phyloP scores from a whole-genome alignment of 345 rosid species.

The Arabidopsis suecica region DNA sequence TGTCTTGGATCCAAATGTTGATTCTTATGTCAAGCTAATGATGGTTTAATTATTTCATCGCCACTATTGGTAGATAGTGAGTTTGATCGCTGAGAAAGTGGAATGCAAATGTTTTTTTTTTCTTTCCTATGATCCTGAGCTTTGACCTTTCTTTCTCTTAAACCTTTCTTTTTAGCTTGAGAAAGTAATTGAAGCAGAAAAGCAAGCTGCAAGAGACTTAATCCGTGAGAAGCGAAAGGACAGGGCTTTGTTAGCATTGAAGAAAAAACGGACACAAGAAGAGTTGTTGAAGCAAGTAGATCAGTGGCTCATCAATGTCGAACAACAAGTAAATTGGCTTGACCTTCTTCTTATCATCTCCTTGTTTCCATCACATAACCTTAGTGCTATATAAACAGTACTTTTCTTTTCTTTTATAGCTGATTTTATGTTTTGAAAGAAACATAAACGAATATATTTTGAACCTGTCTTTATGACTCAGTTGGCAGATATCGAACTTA shows the following conservation, averaged over 20 bases:
- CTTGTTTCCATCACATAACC: background rate
- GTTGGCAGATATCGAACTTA: conserved; percentile 93
- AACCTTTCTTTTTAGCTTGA: conserved; percentile 60
- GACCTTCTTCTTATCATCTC: background rate
- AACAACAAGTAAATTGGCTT: conserved; percentile 75
- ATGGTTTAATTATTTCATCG: background rate
- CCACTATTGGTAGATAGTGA: background rate
- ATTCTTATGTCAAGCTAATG: conserved; percentile 3
- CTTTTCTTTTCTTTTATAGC: background rate
- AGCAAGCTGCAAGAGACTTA: conserved; percentile 86
- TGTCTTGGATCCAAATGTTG: background rate
- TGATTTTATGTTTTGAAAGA: conserved; percentile 1
- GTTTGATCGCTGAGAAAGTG: background rate
- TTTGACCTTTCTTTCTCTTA: background rate
- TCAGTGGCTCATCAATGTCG: conserved; percentile 90
- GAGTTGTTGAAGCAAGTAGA: conserved; percentile 92
- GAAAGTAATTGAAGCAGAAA: conserved; percentile 85
- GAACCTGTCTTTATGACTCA: conserved; percentile 38
- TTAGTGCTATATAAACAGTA: background rate
- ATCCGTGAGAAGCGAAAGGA: conserved; percentile 85
- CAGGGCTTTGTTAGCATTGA: conserved; percentile 87
- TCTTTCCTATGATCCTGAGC: background rate
- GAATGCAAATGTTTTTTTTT: background rate
- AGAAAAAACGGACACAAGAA: conserved; percentile 95
- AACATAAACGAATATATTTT: conserved; percentile 2